Evolutionary conservation across 768 basidiomycete genomes (phyloP).

Genomic region (Trametes villosa): DNA sequence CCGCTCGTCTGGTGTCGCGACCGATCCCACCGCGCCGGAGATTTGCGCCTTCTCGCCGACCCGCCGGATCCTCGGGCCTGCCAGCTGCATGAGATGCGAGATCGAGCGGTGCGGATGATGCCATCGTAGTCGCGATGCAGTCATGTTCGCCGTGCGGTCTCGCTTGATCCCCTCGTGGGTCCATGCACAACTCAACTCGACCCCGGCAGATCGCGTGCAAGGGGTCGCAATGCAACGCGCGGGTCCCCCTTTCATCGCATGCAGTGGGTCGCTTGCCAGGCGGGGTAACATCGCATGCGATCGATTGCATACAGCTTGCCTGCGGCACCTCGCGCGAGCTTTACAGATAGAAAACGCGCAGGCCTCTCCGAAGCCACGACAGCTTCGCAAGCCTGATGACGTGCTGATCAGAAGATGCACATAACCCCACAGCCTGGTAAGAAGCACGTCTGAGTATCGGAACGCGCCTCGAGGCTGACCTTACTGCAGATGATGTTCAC

Average conservation of each 20-base stretch:
- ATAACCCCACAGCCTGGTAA: not conserved
- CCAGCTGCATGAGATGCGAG: not conserved
- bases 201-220: too few species aligned
- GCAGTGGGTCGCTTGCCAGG: not conserved
- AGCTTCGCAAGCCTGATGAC: slow-evolving; percentile 7
- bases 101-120: slow-evolving; percentile 7
- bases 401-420: slow-evolving; percentile 5
- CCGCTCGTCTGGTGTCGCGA: not conserved
- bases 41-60: slow-evolving; percentile 17
- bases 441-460: not conserved
- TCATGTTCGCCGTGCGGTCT: not conserved
- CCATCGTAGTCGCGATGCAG: slow-evolving; percentile 1
- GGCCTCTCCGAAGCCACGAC: not conserved
- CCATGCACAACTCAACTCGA: not conserved
- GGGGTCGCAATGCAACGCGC: too few species aligned
- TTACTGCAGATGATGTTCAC: not conserved
- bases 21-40: slow-evolving; percentile 7
- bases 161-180: not conserved
- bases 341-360: not conserved
- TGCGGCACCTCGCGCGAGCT: not conserved
- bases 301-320: not conserved
- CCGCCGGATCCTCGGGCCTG: slow-evolving; percentile 14
- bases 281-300: slow-evolving; percentile 11
- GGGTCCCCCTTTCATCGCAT: too few species aligned
- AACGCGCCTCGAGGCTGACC: not conserved